Evolutionary conservation across 768 basidiomycete genomes (phyloP).

Genomic region (Arthromyces matolae): DNA sequence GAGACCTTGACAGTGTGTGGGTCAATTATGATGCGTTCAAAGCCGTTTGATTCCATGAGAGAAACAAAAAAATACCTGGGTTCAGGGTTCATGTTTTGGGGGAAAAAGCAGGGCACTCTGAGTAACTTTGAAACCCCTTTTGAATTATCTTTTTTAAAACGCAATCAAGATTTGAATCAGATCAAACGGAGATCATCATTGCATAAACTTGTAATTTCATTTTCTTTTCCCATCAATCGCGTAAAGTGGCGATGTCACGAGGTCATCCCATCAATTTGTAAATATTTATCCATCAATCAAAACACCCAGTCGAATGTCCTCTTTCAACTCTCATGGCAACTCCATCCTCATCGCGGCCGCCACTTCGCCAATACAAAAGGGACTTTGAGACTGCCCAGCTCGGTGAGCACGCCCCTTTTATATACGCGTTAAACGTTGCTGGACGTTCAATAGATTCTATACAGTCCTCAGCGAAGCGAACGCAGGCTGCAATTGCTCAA

Average conservation of each 20-base stretch:
- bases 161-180: neutral
- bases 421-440: neutral
- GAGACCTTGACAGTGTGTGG: too few relatives aligned
- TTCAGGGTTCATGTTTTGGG: neutral
- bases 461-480: conserved; percentile 59
- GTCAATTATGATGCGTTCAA: too few relatives aligned
- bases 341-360: conserved; percentile 3
- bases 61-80: neutral
- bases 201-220: too few relatives aligned
- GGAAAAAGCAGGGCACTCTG: too few relatives aligned
- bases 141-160: too few relatives aligned
- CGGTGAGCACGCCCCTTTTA: neutral
- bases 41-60: too few relatives aligned
- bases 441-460: conserved; percentile 49
- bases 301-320: neutral
- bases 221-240: too few relatives aligned
- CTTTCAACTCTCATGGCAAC: conserved; percentile 3
- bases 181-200: neutral
- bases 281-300: neutral
- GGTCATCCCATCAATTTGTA: conserved; percentile 1
- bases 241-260: neutral
- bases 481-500: conserved; percentile 57
- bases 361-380: conserved; percentile 2
- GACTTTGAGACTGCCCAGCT: conserved; percentile 6
- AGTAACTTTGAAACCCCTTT: too few relatives aligned